Conservation (phyloP, 352 stramenopile species). For the Phytophthora tentaculata region DNA sequence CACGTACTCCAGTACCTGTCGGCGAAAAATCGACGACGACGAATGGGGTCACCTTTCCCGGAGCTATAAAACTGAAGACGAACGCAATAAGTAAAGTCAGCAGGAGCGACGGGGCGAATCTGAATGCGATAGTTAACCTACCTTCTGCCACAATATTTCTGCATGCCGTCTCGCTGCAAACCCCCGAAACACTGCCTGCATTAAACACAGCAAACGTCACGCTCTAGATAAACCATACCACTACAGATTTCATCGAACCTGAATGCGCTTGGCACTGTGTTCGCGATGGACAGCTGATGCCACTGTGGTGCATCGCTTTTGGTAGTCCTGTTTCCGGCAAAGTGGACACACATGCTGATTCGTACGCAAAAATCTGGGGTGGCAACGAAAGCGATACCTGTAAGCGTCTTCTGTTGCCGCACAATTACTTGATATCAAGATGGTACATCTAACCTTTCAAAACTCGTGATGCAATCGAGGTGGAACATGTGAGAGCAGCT, state of each 20-base stretch:
- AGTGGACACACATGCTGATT: constrained; percentile 83
- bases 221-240: background rate
- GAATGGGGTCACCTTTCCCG: constrained; percentile 60
- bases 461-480: constrained; percentile 79
- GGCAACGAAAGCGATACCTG: background rate
- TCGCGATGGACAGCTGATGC: constrained; percentile 60
- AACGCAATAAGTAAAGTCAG: background rate
- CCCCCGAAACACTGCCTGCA: constrained; percentile 45
- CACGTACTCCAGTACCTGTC: constrained; percentile 43
- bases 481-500: constrained; percentile 91
- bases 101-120: background rate
- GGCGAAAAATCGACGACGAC: constrained; percentile 66
- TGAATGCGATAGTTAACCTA: constrained; percentile 1
- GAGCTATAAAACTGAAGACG: constrained; percentile 65
- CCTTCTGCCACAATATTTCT: constrained; percentile 42
- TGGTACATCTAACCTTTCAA: constrained; percentile 58
- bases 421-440: background rate
- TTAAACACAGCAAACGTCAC: background rate
- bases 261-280: constrained; percentile 57
- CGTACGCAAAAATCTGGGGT: constrained; percentile 75
- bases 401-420: background rate
- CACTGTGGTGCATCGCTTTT: constrained; percentile 68
- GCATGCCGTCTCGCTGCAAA: constrained; percentile 34
- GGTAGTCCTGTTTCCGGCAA: constrained; percentile 85
- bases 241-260: constrained; percentile 39